These are phyloP conservation scores for Zygoascus hellenicus DNA, from an alignment of 1,139 yeast genomes.

Conservation along the genomic window DNA sequence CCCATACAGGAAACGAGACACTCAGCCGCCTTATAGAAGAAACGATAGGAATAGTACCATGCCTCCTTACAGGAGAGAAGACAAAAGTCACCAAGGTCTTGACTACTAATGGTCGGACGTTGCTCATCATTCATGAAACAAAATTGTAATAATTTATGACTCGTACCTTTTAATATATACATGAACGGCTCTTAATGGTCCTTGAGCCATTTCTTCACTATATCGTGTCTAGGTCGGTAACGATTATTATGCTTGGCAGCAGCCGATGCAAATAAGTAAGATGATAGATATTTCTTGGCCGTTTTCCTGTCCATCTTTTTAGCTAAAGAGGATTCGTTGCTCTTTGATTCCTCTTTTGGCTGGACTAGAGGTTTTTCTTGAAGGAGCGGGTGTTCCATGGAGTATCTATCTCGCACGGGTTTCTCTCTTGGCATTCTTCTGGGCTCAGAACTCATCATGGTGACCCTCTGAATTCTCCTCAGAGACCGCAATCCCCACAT, in stretches of 20 bases:
- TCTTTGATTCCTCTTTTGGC: slow-evolving; percentile 13
- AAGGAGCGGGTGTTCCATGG: neutral
- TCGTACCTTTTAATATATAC: too few species aligned
- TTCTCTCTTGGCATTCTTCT: neutral
- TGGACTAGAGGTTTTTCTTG: neutral
- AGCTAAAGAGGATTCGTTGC: neutral
- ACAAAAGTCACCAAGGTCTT: slow-evolving; percentile 5
- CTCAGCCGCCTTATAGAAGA: slow-evolving; percentile 4
- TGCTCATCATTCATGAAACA: neutral
- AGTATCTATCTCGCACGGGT: neutral
- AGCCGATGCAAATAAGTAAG: slow-evolving; percentile 1
- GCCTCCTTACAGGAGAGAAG: slow-evolving; percentile 11
- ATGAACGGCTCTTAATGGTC: slow-evolving; percentile 3
- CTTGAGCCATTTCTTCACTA: slow-evolving; percentile 7
- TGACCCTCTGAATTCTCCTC: slow-evolving; percentile 53
- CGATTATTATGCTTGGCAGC: slow-evolving; percentile 4
- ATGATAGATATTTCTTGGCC: neutral
- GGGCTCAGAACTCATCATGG: slow-evolving; percentile 47
- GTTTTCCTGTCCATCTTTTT: slow-evolving; percentile 1
- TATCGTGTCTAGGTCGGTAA: slow-evolving; percentile 6
- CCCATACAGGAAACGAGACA: slow-evolving; percentile 8
- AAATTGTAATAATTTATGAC: too few species aligned
- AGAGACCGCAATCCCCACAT: slow-evolving; percentile 41
- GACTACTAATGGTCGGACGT: slow-evolving; percentile 7
- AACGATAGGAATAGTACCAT: neutral